Base-by-base conservation (phyloP, 495 filamentous ascomycete genomes). In the Trichoderma erinaceum region DNA sequence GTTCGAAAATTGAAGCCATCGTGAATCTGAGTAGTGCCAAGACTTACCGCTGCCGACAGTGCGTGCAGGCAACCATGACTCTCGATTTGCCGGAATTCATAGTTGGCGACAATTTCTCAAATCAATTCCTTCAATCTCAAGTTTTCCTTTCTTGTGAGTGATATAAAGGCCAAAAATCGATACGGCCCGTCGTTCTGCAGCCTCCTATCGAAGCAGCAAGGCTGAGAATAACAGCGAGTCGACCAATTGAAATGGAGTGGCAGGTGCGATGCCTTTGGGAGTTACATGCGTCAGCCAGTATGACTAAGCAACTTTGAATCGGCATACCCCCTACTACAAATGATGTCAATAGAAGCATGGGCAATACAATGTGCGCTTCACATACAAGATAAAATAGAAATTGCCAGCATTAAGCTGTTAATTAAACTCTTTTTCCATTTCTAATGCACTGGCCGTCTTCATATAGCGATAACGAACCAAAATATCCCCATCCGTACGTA, bases 21-120 rank as follows among this genome's bases (percentile, higher is more conserved):
- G 48, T 21, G n/a, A 11, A 18, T 23, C 4, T 52, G 27, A 1
- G 11, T 32, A 18, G 56, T 5, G 11, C n/a, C n/a, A 61, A 32
- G 5, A 4, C 56, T 32, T 61, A 61, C 56, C 56, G 56, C 10
- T 61, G 56, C 10, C 56, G 56, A 32, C 56, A 61, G 56, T 61
- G 25, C 11, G 29, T 61, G 56, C 56, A 61, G 56, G 56, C 56
- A 13, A 61, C 25, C 56, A 61, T 61, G 56, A 21, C 56, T 25
- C 56, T 61, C 18, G 11, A 13, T 35, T 18, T 61, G 29, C 23
- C 56, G 25, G 56, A 4, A 61, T 18, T 61, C 56, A 61, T 61
- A 61, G 25, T 61, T 4, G 12, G 2, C 23, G 48, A n/a, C 11
- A 52, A 18, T 1, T 29, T 4, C 44, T n/a, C 13, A 4, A n/a